Evolutionary conservation across 768 basidiomycete species (phyloP), one percentile per base, ranked within the genome.

Genomic region (Russula griseocarnosa): DNA sequence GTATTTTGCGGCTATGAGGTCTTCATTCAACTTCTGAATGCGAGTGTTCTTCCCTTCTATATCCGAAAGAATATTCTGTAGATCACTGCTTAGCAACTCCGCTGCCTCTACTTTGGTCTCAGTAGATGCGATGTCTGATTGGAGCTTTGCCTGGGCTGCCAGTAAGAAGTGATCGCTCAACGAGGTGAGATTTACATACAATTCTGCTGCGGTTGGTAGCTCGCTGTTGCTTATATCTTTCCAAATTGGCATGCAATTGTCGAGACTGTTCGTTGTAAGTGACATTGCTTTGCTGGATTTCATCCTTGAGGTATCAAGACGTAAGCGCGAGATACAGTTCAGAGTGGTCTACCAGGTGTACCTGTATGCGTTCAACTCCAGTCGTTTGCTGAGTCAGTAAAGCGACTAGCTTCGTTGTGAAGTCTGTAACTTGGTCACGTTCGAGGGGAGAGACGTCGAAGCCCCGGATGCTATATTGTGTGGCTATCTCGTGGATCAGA

Each of bases 391-490:
- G 82, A 40, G 82, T 78, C 61, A 86, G 84, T 5, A 88, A 73
- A 28, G 89, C 86, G 5, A 76, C 77, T 3, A 97, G 76, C 55
- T 81, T 82, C 10, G 84, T 76, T 28, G 86, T 78, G 72, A 97
- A 95, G 51, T 92, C 88, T 32, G 81, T 73, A 22, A 94, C 80
- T 71, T 92, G 83, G 46, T 84, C 82, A 46, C 85, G 81, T 55
- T 87, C 87, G 40, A 94, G 78, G 1, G 87, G 86, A 0, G 85
- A 80, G 55, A 84, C 79, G 58, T 83, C 84, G 71, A 84, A 94
- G 0, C 91, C 92, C 55, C 85, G 84, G 68, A 98, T 86, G 10
- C 81, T 79, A 68, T 89, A 78, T 67, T 84, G 84, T 40, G 83
- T 77, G 55, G 85, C 81, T 18, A 92, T 83, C 54, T 86, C 83